These are phyloP conservation scores for Hymenochaete sp. DNA, from an alignment of 1,284 basidiomycete species.

Conservation along the genomic window DNA sequence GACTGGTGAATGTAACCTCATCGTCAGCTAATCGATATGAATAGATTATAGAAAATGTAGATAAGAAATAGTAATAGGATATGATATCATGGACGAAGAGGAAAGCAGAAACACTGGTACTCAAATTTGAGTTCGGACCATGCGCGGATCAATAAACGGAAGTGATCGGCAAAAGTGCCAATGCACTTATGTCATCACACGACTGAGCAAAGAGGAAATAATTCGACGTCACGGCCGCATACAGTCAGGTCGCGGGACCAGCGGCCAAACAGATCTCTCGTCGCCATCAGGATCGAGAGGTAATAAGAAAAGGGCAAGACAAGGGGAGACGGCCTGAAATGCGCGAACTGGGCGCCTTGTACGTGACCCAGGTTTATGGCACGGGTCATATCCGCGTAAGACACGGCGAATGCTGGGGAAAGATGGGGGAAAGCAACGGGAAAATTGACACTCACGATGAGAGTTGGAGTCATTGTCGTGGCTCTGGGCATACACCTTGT, in stretches of 20 bases:
- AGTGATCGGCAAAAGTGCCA: not conserved
- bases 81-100: not conserved
- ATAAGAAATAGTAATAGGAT: not conserved
- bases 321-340: too few species aligned
- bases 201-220: not conserved
- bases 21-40: conserved; percentile 1
- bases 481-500: conserved; percentile 71
- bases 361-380: not conserved
- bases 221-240: conserved; percentile 9
- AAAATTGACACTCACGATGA: conserved; percentile 40
- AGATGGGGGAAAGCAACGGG: not conserved
- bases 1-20: conserved; percentile 37
- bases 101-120: not conserved
- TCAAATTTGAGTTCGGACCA: not conserved
- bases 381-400: not conserved
- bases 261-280: not conserved
- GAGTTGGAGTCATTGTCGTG: conserved; percentile 53
- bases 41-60: not conserved
- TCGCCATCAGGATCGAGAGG: not conserved
- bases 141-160: not conserved
- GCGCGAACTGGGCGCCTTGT: not conserved
- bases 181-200: not conserved
- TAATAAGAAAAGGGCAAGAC: not conserved
- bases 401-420: not conserved
- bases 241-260: not conserved